Evolutionary conservation across 805 yeast genomes (phyloP).

Genomic region (Kockiozyma suomiensis): DNA sequence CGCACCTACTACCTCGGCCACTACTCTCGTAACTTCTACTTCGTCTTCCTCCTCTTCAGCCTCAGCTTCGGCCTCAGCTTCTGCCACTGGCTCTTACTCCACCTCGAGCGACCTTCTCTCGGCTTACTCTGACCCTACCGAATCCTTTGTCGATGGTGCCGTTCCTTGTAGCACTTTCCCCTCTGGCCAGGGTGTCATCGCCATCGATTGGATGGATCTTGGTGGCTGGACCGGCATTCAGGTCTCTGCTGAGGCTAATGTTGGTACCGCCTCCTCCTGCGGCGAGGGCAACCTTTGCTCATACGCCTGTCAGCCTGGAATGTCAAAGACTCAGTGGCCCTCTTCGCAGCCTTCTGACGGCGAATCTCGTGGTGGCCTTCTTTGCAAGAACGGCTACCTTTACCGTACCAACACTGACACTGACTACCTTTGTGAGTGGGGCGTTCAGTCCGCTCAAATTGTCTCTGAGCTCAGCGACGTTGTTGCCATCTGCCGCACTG

Average conservation of each 20-base stretch:
- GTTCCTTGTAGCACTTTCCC: slow-evolving; percentile 71
- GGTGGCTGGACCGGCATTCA: slow-evolving; percentile 86
- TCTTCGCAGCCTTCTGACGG: slow-evolving; percentile 82
- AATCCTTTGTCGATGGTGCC: slow-evolving; percentile 71
- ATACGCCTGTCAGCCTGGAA: slow-evolving; percentile 97
- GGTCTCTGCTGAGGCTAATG: slow-evolving; percentile 55
- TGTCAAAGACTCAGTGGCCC: slow-evolving; percentile 99
- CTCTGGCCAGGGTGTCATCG: slow-evolving; percentile 78
- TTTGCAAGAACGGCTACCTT: slow-evolving; percentile 76
- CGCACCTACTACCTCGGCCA: slow-evolving; percentile 35
- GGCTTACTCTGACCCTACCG: slow-evolving; percentile 58
- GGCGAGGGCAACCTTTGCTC: slow-evolving; percentile 92
- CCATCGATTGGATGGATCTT: slow-evolving; percentile 68
- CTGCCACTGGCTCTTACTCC: slow-evolving; percentile 40
- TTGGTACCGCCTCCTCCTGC: slow-evolving; percentile 68
- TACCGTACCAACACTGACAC: slow-evolving; percentile 74
- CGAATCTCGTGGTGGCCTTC: slow-evolving; percentile 90
- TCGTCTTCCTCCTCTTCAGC: slow-evolving; percentile 20
- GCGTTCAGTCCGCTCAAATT: slow-evolving; percentile 67
- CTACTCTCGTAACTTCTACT: slow-evolving; percentile 26
- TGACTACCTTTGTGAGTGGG: slow-evolving; percentile 85
- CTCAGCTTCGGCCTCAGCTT: slow-evolving; percentile 38
- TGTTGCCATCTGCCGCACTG: slow-evolving; percentile 95
- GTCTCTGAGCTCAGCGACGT: slow-evolving; percentile 62
- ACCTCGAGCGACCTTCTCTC: slow-evolving; percentile 51